Evolutionary conservation across 2,329 filamentous ascomycete genomes (phyloP).

Genomic region (Sordariomycetes sp.): DNA sequence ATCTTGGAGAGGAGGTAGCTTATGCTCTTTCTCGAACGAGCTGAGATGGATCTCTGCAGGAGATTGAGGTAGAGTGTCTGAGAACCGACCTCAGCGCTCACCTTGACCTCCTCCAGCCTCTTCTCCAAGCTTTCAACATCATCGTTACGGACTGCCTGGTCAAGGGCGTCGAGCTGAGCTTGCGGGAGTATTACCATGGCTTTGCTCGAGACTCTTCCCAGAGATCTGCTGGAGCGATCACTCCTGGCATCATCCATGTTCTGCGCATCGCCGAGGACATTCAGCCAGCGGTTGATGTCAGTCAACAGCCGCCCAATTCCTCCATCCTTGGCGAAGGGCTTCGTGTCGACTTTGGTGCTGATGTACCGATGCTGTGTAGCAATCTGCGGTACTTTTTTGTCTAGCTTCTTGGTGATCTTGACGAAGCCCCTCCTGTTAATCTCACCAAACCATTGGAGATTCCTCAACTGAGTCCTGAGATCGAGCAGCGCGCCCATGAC

Average conservation of each 20-base stretch:
- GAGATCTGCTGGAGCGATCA: slow-evolving; percentile 63
- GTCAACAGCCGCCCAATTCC: slow-evolving; percentile 37
- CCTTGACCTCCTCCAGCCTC: slow-evolving; percentile 48
- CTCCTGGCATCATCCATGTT: slow-evolving; percentile 67
- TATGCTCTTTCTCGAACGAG: slow-evolving; percentile 60
- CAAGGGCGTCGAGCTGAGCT: slow-evolving; percentile 59
- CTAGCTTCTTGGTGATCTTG: slow-evolving; percentile 98
- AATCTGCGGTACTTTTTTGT: slow-evolving; percentile 79
- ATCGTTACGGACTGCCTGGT: slow-evolving; percentile 63
- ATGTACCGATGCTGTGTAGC: slow-evolving; percentile 80
- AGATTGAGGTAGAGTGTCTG: slow-evolving; percentile 71
- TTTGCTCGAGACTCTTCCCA: slow-evolving; percentile 69
- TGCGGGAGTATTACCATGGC: slow-evolving; percentile 64
- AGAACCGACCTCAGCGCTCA: slow-evolving; percentile 26
- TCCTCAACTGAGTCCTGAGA: slow-evolving; percentile 76
- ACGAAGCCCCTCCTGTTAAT: slow-evolving; percentile 92
- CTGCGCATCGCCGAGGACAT: slow-evolving; percentile 68
- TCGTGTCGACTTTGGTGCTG: slow-evolving; percentile 80
- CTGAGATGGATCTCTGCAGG: slow-evolving; percentile 67
- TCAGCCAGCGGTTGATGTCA: slow-evolving; percentile 86
- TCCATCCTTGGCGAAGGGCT: slow-evolving; percentile 72
- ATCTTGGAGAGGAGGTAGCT: slow-evolving; percentile 60
- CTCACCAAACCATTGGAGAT: slow-evolving; percentile 95
- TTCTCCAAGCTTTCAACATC: slow-evolving; percentile 47
- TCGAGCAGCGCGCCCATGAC: slow-evolving; percentile 85